phyloP scores from a whole-genome alignment of 1,139 yeast genomes.

The Hyphopichia fennica region DNA sequence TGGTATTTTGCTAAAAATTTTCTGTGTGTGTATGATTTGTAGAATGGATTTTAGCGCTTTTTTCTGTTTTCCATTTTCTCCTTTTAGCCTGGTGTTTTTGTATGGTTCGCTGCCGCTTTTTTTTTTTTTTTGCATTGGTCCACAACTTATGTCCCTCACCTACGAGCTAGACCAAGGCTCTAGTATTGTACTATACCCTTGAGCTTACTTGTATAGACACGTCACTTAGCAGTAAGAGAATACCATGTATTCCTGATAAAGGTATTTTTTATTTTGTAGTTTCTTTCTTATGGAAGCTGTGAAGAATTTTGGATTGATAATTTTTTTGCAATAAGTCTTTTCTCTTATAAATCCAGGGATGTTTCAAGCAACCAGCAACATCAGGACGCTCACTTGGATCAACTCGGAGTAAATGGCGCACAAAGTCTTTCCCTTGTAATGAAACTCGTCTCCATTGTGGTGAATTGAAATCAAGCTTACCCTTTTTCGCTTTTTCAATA shows the following conservation, averaged over 20 bases:
- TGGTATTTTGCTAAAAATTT: background rate
- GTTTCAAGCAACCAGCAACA: constrained; percentile 29
- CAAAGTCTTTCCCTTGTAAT: constrained; percentile 42
- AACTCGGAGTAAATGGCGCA: constrained; percentile 36
- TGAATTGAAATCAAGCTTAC: constrained; percentile 38
- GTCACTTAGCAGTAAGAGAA: no score
- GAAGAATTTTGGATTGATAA: constrained; percentile 11
- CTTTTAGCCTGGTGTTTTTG: no score
- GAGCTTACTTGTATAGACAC: no score
- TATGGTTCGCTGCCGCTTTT: constrained; percentile 3
- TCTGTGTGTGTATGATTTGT: no score
- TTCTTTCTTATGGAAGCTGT: no score
- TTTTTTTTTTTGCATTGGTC: constrained; percentile 6
- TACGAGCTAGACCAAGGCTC: no score
- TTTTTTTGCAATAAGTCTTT: constrained; percentile 12
- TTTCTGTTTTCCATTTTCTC: background rate
- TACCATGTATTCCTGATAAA: no score
- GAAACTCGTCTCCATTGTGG: constrained; percentile 44
- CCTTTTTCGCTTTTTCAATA: constrained; percentile 25
- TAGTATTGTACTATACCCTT: no score
- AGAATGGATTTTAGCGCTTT: background rate
- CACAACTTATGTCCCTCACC: no score
- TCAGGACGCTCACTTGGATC: constrained; percentile 35
- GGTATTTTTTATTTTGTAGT: no score
- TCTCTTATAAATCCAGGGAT: constrained; percentile 44